Percentiles rank a stretch among this genome's conserved stretches.
phyloP scores from a whole-genome alignment of 495 filamentous ascomycete genomes.

The Bathelium albidoporum region DNA sequence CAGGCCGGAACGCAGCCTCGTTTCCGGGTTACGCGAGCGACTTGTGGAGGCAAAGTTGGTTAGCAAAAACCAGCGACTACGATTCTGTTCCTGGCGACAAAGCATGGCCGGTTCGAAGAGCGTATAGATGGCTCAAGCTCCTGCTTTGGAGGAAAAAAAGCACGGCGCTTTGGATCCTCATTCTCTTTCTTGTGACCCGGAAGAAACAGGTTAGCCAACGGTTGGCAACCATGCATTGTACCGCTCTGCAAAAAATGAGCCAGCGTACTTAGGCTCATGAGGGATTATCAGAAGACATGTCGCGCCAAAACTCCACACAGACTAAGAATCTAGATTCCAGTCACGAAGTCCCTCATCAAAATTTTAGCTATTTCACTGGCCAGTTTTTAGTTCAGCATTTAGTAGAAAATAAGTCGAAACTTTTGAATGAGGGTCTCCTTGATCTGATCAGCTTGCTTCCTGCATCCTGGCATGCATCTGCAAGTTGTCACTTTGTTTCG shows the following conservation, averaged over 20 bases:
- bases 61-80: conserved; percentile 17
- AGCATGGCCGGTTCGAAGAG: conserved; percentile 13
- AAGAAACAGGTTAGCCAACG: background rate
- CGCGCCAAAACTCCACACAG: too few species aligned
- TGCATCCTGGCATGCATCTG: conserved; percentile 8
- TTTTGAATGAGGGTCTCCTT: too few species aligned
- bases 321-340: background rate
- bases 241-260: background rate
- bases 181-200: background rate
- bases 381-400: too few species aligned
- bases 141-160: background rate
- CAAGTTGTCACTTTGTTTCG: background rate
- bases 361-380: too few species aligned
- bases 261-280: too few species aligned
- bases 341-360: background rate
- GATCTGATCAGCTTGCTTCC: conserved; percentile 22
- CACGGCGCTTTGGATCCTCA: background rate
- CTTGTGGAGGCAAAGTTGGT: conserved; percentile 20
- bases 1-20: conserved; percentile 15
- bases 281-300: too few species aligned
- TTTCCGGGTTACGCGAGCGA: conserved; percentile 20
- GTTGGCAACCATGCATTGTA: background rate
- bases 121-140: background rate
- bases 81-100: conserved; percentile 5
- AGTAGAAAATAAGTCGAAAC: too few species aligned